Evolutionary conservation across 1,139 yeast species (phyloP), one percentile per base, ranked within the genome.

Genomic region (Meyerozyma sp.): DNA sequence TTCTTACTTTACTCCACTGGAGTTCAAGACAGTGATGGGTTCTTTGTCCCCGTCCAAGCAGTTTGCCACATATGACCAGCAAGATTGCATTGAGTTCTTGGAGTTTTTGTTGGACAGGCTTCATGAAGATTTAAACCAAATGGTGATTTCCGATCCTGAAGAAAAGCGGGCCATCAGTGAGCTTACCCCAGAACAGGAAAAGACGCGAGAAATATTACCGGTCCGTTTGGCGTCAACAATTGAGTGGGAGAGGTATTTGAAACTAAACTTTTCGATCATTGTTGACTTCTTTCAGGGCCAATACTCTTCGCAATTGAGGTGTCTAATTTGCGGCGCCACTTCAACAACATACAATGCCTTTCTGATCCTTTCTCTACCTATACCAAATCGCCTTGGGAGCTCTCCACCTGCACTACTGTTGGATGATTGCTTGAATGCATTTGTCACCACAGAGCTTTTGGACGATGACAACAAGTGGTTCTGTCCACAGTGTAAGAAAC

Each of bases 221-320:
- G 75, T 90, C 6, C 74, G 97, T 48, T 73, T 87, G 35, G 98
- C 97, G 0, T 84, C 96, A 0, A 82, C 95, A 0, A 84, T 90
- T 42, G 98, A 93, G 62, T 93, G 98, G 98, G 96, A 89, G 58
- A 73, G 96, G 47, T 90, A 89, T 59, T 69, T 89, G 44, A 85
- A 85, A 46, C 79, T 91, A 26, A 93, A 93, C 60, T 84, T 86
- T 53, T 90, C 97, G 32, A 77, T 86, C 1, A 77, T 93, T 26
- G 95, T 89, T 3, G 95, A 88, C 56, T 78, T 82, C 44, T 88
- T 89, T 57, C 96, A 90, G 62, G 97, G 97, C 1, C 97, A 93
- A 63, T 86, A 86, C 56, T 77, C 89, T 42, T 87, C 96, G 8
- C 85, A 81, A 47, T 69, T 93, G 54, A 77, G 75, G 56, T 93